These are phyloP conservation scores for Sugiyamaella castrensis DNA, from an alignment of 1,139 yeast genomes.

Conservation along the genomic window DNA sequence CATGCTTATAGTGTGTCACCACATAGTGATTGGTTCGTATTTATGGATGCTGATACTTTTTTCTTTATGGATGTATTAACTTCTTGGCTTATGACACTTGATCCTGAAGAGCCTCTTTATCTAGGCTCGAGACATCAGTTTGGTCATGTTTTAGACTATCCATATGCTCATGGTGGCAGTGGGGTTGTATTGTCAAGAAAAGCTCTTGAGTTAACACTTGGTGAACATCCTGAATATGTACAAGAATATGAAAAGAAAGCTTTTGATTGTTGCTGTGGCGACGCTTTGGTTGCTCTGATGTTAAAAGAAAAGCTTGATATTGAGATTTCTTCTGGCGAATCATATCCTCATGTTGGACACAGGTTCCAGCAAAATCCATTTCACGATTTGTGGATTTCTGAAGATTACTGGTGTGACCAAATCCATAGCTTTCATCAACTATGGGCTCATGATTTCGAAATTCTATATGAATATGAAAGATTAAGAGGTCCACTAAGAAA, in stretches of 20 bases:
- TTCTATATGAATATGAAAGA: conserved; percentile 39
- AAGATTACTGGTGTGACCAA: conserved; percentile 35
- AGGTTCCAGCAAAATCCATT: conserved; percentile 36
- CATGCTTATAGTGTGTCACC: conserved; percentile 37
- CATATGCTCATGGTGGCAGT: conserved; percentile 42
- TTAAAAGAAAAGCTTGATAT: conserved; percentile 22
- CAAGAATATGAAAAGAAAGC: conserved; percentile 30
- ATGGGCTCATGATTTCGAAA: conserved; percentile 35
- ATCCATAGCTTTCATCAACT: conserved; percentile 38
- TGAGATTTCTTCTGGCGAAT: conserved; percentile 24
- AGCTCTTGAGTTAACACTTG: conserved; percentile 30
- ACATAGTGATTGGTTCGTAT: conserved; percentile 37
- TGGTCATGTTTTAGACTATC: conserved; percentile 14
- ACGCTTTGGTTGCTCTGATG: conserved; percentile 35
- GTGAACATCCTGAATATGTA: conserved; percentile 29
- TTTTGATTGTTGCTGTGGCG: conserved; percentile 36
- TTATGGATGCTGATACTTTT: conserved; percentile 40
- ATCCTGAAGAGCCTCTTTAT: conserved; percentile 31
- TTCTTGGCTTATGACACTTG: conserved; percentile 26
- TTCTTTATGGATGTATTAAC: conserved; percentile 33
- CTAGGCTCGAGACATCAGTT: conserved; percentile 34
- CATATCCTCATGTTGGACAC: conserved; percentile 25
- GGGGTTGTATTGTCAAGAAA: conserved; percentile 38
- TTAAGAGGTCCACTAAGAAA: conserved; percentile 30
- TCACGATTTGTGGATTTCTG: conserved; percentile 22